Base-by-base conservation (phyloP, 768 basidiomycete genomes). In the Dioszegia aurantiaca region DNA sequence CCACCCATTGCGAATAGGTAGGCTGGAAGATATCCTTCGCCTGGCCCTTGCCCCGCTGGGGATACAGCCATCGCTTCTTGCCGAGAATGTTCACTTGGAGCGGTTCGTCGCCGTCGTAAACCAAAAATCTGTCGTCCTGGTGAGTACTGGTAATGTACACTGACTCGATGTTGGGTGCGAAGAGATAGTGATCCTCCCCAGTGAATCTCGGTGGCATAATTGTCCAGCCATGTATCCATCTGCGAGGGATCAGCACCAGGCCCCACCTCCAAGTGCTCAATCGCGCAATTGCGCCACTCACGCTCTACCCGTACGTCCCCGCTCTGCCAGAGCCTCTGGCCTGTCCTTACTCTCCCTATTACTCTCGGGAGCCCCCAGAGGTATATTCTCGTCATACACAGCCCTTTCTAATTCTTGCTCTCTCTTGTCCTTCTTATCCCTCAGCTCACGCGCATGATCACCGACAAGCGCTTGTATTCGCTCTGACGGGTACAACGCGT, bases 381-480 rank as follows among this genome's bases (percentile, higher is more conserved):
- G 9, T 21, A n/a, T 12, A 28, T 16, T 24, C 19, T 31, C 19
- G 27, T 52, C 31, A 8, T 21, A 11, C 24, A 24, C 55, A 36
- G 9, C 41, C 12, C 31, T 26, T 24, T 40, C 56, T 19, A 27
- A 14, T 14, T 27, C 8, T 23, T 17, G 23, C 27, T 28, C 16
- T 40, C 16, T 33, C 41, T 19, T 1, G 3, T 53, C 42, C 41
- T 43, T 37, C 49, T 12, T 17, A 53, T 53, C 39, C 37, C 6
- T 53, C 37, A 41, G 19, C 47, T 39, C 60, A 31, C 56, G 59
- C 55, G 40, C 41, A 42, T 59, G 58, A 54, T 67, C 65, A 2
- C 65, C 65, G 2, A 62, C 17, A 31, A 26, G 56, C 26, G 43
- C 19, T 39, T 64, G 67, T 4, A 64, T 16, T 21, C 30, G 26